phyloP scores from a whole-genome alignment of 768 basidiomycete species.

The Symmetrospora coprosmae region DNA sequence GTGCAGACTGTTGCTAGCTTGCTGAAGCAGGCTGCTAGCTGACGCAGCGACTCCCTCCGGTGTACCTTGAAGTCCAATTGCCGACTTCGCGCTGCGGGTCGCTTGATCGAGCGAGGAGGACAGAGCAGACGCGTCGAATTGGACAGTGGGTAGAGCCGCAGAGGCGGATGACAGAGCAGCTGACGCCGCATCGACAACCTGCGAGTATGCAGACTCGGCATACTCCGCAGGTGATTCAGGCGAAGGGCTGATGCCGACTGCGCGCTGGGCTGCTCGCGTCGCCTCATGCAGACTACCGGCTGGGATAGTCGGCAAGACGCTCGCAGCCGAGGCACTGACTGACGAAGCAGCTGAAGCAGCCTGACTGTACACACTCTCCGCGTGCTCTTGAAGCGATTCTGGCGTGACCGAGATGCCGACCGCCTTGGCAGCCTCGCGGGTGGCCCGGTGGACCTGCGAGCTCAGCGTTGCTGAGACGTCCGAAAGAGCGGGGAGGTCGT shows the following conservation, averaged over 20 bases:
- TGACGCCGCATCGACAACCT: too few species aligned
- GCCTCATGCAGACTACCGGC: neutral
- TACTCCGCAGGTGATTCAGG: constrained; percentile 13
- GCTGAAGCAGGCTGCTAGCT: neutral
- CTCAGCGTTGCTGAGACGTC: neutral
- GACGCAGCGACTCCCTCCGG: neutral
- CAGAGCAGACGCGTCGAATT: too few species aligned
- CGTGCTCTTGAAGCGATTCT: neutral
- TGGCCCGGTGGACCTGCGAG: constrained; percentile 6
- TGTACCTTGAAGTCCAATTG: too few species aligned
- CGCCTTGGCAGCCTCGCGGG: constrained; percentile 2
- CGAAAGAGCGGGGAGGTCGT: constrained; percentile 5
- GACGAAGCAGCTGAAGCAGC: constrained; percentile 3
- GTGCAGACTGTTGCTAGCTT: neutral
- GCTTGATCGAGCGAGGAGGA: neutral
- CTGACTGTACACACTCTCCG: neutral
- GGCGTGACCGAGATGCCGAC: neutral
- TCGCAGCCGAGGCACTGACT: neutral
- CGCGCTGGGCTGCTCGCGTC: neutral
- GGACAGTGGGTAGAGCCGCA: too few species aligned
- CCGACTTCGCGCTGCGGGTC: neutral
- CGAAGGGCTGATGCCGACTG: neutral
- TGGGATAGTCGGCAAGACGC: too few species aligned
- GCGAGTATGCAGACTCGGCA: constrained; percentile 2
- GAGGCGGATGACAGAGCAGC: too few species aligned